Evolutionary conservation across 2,329 filamentous ascomycete species (phyloP), one percentile per base, ranked within the genome.

Genomic region (Colletotrichum cordylinicola): DNA sequence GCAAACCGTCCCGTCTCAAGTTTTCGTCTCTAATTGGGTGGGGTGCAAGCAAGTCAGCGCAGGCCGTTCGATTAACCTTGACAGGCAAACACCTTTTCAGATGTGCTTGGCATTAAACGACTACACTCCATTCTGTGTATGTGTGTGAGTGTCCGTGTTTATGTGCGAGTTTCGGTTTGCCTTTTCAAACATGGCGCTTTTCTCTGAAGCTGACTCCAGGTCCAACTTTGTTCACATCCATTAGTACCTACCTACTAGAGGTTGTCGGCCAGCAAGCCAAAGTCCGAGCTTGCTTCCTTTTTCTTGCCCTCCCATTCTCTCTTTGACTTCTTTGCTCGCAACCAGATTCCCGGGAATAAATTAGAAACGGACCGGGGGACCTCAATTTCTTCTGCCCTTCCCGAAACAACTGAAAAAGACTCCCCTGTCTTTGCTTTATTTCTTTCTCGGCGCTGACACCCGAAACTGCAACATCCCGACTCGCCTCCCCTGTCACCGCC

Each of bases 311-410:
- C 43, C 43, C 43, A 21, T 35, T 39, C 60, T 37, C 60, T 16
- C 60, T 27, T 35, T n/a, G 48, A 33, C 58, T 65, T 37, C 12
- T n/a, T 61, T 31, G 55, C 39, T 27, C 27, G 64, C 61, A 72
- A 73, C 70, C 64, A 55, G 56, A 75, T 73, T 73, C 56, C 58
- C 62, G 73, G 73, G 73, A 75, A 65, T 62, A 35, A 16, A 33
- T 43, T 35, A 24, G 55, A 58, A n/a, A 37, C 29, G n/a, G 48
- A 55, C 29, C 58, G 37, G 39, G 72, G 60, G 60, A 21, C 69
- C n/a, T 56, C 62, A 21, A 35, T 61, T 48, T 61, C 18, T 60
- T 31, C 35, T 55, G 16, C n/a, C 37, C 56, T n/a, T 70, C 69
- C 21, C 48, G 31, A 70, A 62, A 62, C 64, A 74, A 62, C 35